Conservation (phyloP, 129 eudicot genomes). For the Saussurea involucrata region DNA sequence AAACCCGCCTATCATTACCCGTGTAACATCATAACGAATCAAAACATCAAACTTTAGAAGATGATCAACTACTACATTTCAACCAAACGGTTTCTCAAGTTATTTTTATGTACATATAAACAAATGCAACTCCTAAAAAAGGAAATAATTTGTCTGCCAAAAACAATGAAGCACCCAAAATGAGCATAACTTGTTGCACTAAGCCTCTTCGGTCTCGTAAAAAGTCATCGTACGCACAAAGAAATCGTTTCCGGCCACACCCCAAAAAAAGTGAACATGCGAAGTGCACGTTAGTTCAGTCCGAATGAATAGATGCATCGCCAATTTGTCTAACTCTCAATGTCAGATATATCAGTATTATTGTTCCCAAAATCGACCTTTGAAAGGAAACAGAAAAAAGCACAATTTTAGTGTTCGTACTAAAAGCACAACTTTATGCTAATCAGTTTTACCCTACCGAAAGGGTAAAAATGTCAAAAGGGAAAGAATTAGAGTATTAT, state of each 20-base stretch:
- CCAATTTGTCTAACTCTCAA: conserved; percentile 62
- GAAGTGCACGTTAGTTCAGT: conserved; percentile 8
- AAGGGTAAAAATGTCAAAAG: neutral
- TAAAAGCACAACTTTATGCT: neutral
- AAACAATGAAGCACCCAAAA: conserved; percentile 14
- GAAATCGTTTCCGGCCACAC: neutral
- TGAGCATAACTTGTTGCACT: conserved; percentile 15
- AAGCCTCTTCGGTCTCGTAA: neutral
- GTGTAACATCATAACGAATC: neutral
- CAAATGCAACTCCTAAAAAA: conserved; percentile 16
- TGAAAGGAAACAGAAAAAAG: neutral
- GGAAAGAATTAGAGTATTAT: neutral
- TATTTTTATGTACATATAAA: conserved; percentile 17
- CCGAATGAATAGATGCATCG: conserved; percentile 38
- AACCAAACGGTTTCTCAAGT: conserved; percentile 6
- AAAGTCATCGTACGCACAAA: neutral
- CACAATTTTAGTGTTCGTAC: neutral
- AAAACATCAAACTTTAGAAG: conserved; percentile 7
- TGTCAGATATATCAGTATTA: conserved; percentile 70
- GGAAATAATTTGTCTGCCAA: conserved; percentile 3
- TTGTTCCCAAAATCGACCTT: conserved; percentile 92
- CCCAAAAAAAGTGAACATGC: conserved; percentile 1
- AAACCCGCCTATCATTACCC: too few species aligned
- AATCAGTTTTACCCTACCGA: neutral
- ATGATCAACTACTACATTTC: conserved; percentile 25